phyloP scores from a whole-genome alignment of 306 rosid genomes.

The Corylus americana region DNA sequence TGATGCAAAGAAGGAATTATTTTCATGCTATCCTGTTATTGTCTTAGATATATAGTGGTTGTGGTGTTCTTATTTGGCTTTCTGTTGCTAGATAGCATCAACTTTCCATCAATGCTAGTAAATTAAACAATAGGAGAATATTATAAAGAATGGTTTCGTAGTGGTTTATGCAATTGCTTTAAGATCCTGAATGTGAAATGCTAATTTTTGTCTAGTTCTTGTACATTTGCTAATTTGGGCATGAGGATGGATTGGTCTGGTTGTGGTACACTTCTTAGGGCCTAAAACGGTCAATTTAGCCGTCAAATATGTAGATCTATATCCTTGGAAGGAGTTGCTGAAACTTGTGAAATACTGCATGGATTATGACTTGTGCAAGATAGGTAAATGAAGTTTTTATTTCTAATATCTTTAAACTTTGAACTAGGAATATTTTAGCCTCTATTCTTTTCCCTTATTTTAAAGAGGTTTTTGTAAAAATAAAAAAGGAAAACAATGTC shows the following conservation, averaged over 20 bases:
- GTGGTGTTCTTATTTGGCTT: conserved; percentile 13
- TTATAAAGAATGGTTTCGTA: background rate
- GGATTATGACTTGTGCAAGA: too few relatives aligned
- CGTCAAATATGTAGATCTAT: too few relatives aligned
- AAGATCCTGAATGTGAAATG: background rate
- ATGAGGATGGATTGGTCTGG: background rate
- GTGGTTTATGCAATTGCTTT: background rate
- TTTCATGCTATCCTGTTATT: conserved; percentile 15
- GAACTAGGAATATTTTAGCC: too few relatives aligned
- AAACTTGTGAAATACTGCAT: too few relatives aligned
- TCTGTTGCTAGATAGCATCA: background rate
- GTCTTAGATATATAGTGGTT: conserved; percentile 9
- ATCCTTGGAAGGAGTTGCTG: too few relatives aligned
- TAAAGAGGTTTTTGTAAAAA: too few relatives aligned
- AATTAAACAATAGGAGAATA: background rate
- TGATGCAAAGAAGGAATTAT: conserved; percentile 72
- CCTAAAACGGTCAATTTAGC: too few relatives aligned
- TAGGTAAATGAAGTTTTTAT: too few relatives aligned
- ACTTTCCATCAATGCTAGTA: conserved; percentile 1
- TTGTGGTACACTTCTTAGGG: too few relatives aligned
- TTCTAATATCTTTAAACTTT: too few relatives aligned
- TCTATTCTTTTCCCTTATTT: background rate
- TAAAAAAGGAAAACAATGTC: too few relatives aligned
- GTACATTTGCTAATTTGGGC: background rate
- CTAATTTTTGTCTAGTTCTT: background rate